phyloP scores from a whole-genome alignment of 805 yeast species.

The Candida oleophila region DNA sequence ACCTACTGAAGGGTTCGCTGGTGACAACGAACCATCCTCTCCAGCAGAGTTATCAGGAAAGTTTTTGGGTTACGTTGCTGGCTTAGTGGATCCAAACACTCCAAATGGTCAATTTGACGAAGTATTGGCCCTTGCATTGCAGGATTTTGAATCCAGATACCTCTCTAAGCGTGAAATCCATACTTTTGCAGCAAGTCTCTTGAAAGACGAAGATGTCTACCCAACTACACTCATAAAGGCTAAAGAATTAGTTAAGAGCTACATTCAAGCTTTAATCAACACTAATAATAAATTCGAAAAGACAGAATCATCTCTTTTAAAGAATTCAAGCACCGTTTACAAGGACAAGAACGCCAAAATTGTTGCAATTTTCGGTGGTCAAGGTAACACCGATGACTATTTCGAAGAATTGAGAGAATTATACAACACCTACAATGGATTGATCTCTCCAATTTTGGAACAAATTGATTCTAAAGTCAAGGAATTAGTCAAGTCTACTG shows the following conservation, averaged over 20 bases:
- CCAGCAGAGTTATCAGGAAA: conserved; percentile 81
- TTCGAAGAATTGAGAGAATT: conserved; percentile 93
- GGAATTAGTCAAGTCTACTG: conserved; percentile 64
- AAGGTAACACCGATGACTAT: conserved; percentile 97
- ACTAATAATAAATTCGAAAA: conserved; percentile 24
- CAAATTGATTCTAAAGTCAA: conserved; percentile 69
- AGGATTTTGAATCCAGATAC: conserved; percentile 83
- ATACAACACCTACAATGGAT: conserved; percentile 71
- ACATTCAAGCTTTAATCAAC: conserved; percentile 48
- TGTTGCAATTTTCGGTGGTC: conserved; percentile 95
- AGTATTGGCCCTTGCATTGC: conserved; percentile 65
- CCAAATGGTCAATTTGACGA: conserved; percentile 61
- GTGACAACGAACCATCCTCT: conserved; percentile 84
- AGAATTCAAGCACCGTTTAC: conserved; percentile 53
- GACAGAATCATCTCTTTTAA: conserved; percentile 50
- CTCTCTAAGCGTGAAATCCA: conserved; percentile 69
- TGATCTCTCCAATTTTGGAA: conserved; percentile 68
- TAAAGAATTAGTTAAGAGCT: conserved; percentile 73
- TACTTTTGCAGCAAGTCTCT: conserved; percentile 73
- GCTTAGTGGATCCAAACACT: conserved; percentile 41
- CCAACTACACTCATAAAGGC: conserved; percentile 73
- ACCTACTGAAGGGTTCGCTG: conserved; percentile 80
- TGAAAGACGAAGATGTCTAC: conserved; percentile 49
- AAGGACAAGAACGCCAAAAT: conserved; percentile 45
- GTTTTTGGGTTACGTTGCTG: conserved; percentile 74